Base-by-base conservation (phyloP, 1,139 yeast species). In the Suhomyces maxii region DNA sequence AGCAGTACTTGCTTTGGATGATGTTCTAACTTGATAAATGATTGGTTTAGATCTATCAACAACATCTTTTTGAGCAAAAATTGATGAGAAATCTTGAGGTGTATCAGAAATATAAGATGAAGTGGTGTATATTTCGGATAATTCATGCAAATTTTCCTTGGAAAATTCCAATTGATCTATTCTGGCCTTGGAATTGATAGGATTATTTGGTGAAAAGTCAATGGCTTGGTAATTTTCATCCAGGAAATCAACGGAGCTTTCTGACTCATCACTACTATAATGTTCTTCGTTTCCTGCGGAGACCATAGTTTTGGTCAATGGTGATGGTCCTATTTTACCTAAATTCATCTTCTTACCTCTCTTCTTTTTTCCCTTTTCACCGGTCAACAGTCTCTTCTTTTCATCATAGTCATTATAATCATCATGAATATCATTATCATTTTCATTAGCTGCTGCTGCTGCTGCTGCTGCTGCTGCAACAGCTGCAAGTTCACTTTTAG, bases 1-100 rank as follows among this genome's bases (percentile, higher is more conserved):
- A 1, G 67, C 66, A 1, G 68, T 64, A 44, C 64, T 59, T 6
- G 68, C 61, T 47, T 65, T 59, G 23, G 67, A 58, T n/a, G 68
- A 58, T 3, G 66, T 62, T 14, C 68, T 57, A 3, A 66, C 67
- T 42, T 61, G 69, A 25, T 63, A 61, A 13, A 69, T 60, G 38
- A 68, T 57, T 9, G 68, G 68, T 41, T 59, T 63, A 3, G 73
- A 65, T 42, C 57, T 59, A 32, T 55, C 60, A 7, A 67, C 58
- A 8, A 62, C 54, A 28, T 57, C 55, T 32, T 56, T 54, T 32
- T 61, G 61, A 25, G 59, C 58, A 7, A 51, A 44, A 26, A 66
- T 55, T 0, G 71, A 60, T 12, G 52, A 49, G 13, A 51, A 52
- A 8, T 52, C 53, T 6, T 44, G 37, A 6, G 60, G 60, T 3